Evolutionary conservation across 2,329 filamentous ascomycete species (phyloP).

Genomic region (Leptographium wingfieldii): DNA sequence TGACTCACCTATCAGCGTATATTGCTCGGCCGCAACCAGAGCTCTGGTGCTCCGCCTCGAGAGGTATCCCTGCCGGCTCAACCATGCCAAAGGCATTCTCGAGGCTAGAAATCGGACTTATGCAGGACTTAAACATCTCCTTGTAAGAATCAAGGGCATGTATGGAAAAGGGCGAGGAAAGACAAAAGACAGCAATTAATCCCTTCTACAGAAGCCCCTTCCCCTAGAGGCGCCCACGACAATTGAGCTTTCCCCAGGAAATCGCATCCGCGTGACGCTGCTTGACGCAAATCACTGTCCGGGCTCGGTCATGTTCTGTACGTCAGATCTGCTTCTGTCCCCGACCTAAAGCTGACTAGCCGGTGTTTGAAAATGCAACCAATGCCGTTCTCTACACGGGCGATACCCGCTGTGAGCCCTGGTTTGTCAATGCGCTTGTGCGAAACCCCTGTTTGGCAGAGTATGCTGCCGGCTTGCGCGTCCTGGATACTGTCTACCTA

Average conservation of each 20-base stretch:
- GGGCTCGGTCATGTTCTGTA: slow-evolving; percentile 79
- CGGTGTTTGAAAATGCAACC: slow-evolving; percentile 59
- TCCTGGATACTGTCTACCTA: slow-evolving; percentile 71
- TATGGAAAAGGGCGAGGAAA: not conserved
- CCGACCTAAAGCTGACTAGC: not conserved
- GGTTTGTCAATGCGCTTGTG: slow-evolving; percentile 66
- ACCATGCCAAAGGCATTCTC: slow-evolving; percentile 64
- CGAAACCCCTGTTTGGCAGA: slow-evolving; percentile 63
- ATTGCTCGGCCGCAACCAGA: slow-evolving; percentile 74
- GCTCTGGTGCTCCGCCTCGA: slow-evolving; percentile 73
- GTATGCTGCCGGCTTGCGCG: slow-evolving; percentile 54
- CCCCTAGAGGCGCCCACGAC: slow-evolving; percentile 68
- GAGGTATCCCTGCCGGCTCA: slow-evolving; percentile 66
- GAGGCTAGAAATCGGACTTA: slow-evolving; percentile 66
- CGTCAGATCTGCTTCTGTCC: slow-evolving; percentile 13
- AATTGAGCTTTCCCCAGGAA: slow-evolving; percentile 59
- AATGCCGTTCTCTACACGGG: slow-evolving; percentile 79
- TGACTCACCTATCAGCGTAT: slow-evolving; percentile 40
- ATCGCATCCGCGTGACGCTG: slow-evolving; percentile 65
- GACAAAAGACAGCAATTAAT: not conserved
- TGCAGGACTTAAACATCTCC: slow-evolving; percentile 56
- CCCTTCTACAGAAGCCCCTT: slow-evolving; percentile 49
- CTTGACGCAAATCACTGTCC: slow-evolving; percentile 88
- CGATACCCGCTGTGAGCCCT: slow-evolving; percentile 73
- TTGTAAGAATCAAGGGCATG: slow-evolving; percentile 28